These are phyloP conservation scores for Sporothrix luriei DNA, from an alignment of 2,329 filamentous ascomycete genomes.

Conservation along the genomic window DNA sequence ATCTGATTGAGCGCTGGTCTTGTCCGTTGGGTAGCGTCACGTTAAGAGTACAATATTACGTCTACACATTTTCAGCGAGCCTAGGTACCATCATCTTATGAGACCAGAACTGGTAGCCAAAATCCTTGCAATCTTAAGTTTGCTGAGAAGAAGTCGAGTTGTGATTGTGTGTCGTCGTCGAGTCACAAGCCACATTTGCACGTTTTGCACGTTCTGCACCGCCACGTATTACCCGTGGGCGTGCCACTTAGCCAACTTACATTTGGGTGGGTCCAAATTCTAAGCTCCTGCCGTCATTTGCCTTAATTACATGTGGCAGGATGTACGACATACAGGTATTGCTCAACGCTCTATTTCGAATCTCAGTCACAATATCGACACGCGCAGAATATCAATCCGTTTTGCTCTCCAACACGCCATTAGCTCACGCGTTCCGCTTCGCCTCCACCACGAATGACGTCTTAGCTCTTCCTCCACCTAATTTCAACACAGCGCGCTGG, in stretches of 20 bases:
- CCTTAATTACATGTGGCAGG: slow-evolving; percentile 2
- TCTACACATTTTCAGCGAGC: not conserved
- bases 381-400: not conserved
- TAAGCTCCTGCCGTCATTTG: slow-evolving; percentile 4
- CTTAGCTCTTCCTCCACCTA: no score
- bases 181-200: slow-evolving; percentile 8
- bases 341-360: not conserved
- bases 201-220: slow-evolving; percentile 24
- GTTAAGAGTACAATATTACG: not conserved
- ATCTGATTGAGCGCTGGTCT: not conserved
- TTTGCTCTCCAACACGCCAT: not conserved
- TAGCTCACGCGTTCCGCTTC: not conserved
- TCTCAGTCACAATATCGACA: not conserved
- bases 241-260: not conserved
- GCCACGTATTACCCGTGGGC: not conserved
- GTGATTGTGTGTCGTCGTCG: not conserved
- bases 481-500: not conserved
- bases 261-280: not conserved
- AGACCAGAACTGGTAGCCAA: not conserved
- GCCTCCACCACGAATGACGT: no score
- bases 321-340: not conserved
- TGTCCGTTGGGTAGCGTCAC: not conserved
- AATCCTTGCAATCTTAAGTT: not conserved
- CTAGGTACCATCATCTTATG: not conserved
- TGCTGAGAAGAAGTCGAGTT: not conserved